Percentiles rank a stretch among this genome's conserved stretches.
phyloP scores from a whole-genome alignment of 257 asterid species.

The Plantago major region DNA sequence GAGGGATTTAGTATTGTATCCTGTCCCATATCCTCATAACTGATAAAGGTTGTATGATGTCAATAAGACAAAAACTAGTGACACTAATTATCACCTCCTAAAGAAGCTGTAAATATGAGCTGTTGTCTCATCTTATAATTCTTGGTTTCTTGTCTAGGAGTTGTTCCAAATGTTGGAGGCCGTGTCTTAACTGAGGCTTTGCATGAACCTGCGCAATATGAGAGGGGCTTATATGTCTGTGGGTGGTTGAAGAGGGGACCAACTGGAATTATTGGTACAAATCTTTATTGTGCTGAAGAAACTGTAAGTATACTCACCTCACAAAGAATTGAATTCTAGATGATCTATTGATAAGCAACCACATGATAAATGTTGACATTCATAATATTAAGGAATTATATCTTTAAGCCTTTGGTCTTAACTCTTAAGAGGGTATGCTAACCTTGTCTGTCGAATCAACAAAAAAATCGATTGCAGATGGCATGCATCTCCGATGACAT shows the following conservation, averaged over 20 bases:
- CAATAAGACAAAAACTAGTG: background rate
- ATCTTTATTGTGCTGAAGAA: slow-evolving; percentile 80
- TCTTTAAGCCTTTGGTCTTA: background rate
- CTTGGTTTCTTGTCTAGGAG: slow-evolving; percentile 38
- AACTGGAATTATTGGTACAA: slow-evolving; percentile 77
- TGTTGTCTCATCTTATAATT: background rate
- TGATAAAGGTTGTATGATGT: too few relatives aligned
- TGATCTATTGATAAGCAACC: background rate
- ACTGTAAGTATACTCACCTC: slow-evolving; percentile 44
- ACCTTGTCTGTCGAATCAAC: slow-evolving; percentile 7
- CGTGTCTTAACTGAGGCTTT: slow-evolving; percentile 47
- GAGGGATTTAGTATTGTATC: too few relatives aligned
- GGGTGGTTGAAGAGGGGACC: slow-evolving; percentile 99
- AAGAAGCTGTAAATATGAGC: background rate
- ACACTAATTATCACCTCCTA: background rate
- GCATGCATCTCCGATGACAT: slow-evolving; percentile 70
- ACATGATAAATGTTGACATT: background rate
- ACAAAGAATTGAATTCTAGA: slow-evolving; percentile 8
- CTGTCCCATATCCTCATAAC: too few relatives aligned
- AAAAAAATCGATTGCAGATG: slow-evolving; percentile 40
- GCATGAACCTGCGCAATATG: slow-evolving; percentile 32
- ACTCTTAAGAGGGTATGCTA: background rate
- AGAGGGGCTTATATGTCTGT: slow-evolving; percentile 69
- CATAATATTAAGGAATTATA: background rate
- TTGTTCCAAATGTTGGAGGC: slow-evolving; percentile 75